Evolutionary conservation across 208 protist species (phyloP).

Genomic region (Endotrypanum monterogeii): DNA sequence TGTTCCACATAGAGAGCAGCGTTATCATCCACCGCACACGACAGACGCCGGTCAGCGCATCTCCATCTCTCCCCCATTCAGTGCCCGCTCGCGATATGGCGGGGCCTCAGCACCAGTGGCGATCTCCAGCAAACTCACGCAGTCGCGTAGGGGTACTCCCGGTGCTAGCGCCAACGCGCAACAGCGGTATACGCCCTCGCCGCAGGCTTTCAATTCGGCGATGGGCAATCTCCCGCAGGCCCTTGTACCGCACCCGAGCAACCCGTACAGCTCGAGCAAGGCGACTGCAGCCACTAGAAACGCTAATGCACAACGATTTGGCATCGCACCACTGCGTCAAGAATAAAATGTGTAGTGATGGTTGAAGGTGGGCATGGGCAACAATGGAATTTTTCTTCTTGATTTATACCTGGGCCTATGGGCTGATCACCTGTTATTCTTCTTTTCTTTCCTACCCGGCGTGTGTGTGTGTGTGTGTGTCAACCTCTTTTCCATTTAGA

Average conservation of each 20-base stretch:
- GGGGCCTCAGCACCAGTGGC: neutral
- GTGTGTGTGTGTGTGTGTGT: constrained; percentile 11
- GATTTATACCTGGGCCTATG: neutral
- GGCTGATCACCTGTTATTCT: neutral
- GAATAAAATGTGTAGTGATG: constrained; percentile 1
- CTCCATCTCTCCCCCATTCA: constrained; percentile 13
- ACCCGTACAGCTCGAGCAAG: neutral
- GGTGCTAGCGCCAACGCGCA: constrained; percentile 13
- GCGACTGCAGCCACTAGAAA: constrained; percentile 9
- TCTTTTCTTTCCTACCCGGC: neutral
- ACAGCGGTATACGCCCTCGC: constrained; percentile 21
- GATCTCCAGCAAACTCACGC: constrained; percentile 1
- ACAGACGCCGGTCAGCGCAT: neutral
- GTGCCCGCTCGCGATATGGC: neutral
- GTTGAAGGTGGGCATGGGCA: neutral
- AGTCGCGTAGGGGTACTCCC: neutral
- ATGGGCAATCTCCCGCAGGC: neutral
- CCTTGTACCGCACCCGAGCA: neutral
- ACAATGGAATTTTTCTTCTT: too few species aligned
- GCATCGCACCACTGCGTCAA: constrained; percentile 31
- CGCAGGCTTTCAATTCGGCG: constrained; percentile 5
- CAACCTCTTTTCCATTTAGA: too few species aligned
- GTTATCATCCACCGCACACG: neutral
- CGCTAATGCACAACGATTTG: constrained; percentile 39
- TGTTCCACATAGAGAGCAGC: constrained; percentile 1